phyloP scores from a whole-genome alignment of 768 basidiomycete genomes.

The Lactarius akahatsu region DNA sequence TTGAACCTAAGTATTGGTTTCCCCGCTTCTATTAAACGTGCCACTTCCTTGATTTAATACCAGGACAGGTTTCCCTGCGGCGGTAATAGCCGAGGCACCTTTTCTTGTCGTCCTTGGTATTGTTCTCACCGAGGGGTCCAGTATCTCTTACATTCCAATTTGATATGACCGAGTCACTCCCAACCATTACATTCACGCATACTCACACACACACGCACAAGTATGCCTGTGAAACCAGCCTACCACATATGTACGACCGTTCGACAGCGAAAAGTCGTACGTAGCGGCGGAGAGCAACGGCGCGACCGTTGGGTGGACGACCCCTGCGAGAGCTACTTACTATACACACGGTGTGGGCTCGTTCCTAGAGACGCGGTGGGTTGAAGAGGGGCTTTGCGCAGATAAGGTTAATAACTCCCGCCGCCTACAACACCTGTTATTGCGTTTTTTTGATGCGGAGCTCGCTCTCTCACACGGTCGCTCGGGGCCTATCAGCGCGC shows the following conservation, averaged over 20 bases:
- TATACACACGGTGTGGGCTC: background rate
- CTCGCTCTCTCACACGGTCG: slow-evolving; percentile 11
- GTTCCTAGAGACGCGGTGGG: background rate
- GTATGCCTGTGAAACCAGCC: background rate
- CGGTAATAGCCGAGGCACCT: slow-evolving; percentile 5
- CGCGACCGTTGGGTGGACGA: background rate
- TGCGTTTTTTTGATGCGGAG: background rate
- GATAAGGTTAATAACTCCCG: slow-evolving; percentile 14
- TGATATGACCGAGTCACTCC: slow-evolving; percentile 8
- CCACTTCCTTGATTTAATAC: slow-evolving; percentile 22
- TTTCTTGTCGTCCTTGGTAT: slow-evolving; percentile 8
- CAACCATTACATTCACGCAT: background rate
- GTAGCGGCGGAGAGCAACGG: slow-evolving; percentile 1
- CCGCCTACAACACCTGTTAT: background rate
- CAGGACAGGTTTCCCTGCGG: background rate
- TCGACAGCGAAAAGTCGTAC: slow-evolving; percentile 7
- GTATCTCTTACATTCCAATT: background rate
- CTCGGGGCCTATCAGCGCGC: background rate
- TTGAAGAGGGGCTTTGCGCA: background rate
- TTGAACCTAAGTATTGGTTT: slow-evolving; percentile 18
- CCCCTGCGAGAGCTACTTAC: background rate
- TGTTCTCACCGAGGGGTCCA: slow-evolving; percentile 8
- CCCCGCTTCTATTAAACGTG: slow-evolving; percentile 16
- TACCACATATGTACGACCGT: slow-evolving; percentile 21
- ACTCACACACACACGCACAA: background rate